phyloP scores from a whole-genome alignment of 129 eudicot species.

The Ambrosia artemisiifolia region DNA sequence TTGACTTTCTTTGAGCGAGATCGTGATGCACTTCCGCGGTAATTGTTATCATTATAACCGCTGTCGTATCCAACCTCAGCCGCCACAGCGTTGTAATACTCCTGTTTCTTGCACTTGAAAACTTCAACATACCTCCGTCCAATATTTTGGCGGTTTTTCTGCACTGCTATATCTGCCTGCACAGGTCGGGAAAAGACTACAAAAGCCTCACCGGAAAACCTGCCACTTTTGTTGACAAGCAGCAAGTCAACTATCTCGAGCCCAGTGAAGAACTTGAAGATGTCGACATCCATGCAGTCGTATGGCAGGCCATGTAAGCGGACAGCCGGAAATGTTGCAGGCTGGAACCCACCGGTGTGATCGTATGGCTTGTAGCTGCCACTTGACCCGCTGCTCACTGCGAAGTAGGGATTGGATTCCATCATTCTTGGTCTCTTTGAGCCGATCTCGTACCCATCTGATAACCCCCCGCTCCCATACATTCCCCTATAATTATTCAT shows the following conservation, averaged over 20 bases:
- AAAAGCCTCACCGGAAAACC: slow-evolving; percentile 85
- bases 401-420: slow-evolving; percentile 99
- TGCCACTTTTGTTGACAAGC: slow-evolving; percentile 67
- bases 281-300: slow-evolving; percentile 71
- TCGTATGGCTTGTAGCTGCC: slow-evolving; percentile 44
- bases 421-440: slow-evolving; percentile 99
- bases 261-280: slow-evolving; percentile 81
- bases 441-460: slow-evolving; percentile 98
- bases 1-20: slow-evolving; percentile 55
- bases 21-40: slow-evolving; percentile 49
- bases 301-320: slow-evolving; percentile 92
- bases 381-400: slow-evolving; percentile 74
- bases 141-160: slow-evolving; percentile 71
- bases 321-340: slow-evolving; percentile 71
- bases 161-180: slow-evolving; percentile 75
- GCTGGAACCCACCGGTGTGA: slow-evolving; percentile 55
- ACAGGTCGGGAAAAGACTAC: slow-evolving; percentile 71
- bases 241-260: slow-evolving; percentile 84
- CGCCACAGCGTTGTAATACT: slow-evolving; percentile 84
- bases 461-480: slow-evolving; percentile 99
- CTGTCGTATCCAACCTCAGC: slow-evolving; percentile 73
- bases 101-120: slow-evolving; percentile 89
- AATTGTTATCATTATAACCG: slow-evolving; percentile 28
- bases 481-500: slow-evolving; percentile 89
- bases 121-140: slow-evolving; percentile 92